Evolutionary conservation across 2,329 filamentous ascomycete species (phyloP).

Genomic region (Pleurostoma richardsiae): DNA sequence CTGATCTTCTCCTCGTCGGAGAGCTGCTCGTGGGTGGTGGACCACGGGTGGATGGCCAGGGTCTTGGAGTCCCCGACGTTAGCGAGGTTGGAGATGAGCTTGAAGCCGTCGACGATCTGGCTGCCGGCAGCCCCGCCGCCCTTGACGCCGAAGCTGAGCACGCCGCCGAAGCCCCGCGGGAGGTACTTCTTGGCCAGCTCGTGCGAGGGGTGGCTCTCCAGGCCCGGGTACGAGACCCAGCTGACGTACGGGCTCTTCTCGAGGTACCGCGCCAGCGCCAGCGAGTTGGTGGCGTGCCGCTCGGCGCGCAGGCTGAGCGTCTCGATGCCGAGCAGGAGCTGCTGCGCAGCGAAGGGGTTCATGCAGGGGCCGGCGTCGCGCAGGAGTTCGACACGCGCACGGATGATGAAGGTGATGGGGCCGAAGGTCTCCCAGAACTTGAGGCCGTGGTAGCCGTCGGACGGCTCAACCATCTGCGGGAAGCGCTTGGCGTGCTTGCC

Average conservation of each 20-base stretch:
- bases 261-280: constrained; percentile 76
- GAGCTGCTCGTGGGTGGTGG: constrained; percentile 91
- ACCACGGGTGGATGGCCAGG: constrained; percentile 91
- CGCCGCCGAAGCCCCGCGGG: constrained; percentile 77
- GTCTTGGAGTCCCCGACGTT: constrained; percentile 97
- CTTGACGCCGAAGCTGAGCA: constrained; percentile 90
- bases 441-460: constrained; percentile 85
- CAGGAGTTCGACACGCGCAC: constrained; percentile 82
- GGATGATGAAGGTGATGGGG: constrained; percentile 73
- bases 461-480: constrained; percentile 87
- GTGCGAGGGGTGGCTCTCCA: constrained; percentile 77
- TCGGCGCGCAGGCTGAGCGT: constrained; percentile 84
- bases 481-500: constrained; percentile 77
- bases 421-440: constrained; percentile 96
- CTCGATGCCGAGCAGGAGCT: constrained; percentile 83
- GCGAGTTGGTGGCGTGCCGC: constrained; percentile 78
- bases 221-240: constrained; percentile 92
- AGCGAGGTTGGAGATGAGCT: constrained; percentile 90
- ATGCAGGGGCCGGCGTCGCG: constrained; percentile 79
- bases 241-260: constrained; percentile 77
- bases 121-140: constrained; percentile 78
- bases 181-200: constrained; percentile 82
- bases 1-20: constrained; percentile 72
- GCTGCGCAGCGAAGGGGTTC: constrained; percentile 89
- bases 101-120: constrained; percentile 89